A percentile compares a stretch with the other conserved stretches of the same genome.
Evolutionary conservation across 106 monocot species (phyloP).

Genomic region (Gastrodia elata): DNA sequence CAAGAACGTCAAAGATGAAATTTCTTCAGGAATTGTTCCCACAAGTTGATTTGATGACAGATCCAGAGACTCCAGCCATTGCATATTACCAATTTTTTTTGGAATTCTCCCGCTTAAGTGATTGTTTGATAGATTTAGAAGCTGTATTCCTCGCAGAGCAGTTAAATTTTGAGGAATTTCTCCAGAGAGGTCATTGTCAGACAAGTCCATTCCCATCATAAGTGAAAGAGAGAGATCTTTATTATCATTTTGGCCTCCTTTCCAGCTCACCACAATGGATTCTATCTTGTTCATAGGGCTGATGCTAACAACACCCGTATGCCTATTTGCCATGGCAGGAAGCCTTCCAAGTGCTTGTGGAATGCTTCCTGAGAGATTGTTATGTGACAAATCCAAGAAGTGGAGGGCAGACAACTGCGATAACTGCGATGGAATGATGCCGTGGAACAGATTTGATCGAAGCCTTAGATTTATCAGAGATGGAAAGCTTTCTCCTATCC

Average conservation of each 20-base stretch:
- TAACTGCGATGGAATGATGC: constrained; percentile 10
- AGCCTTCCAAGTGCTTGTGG: constrained; percentile 1
- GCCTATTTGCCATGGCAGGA: not conserved
- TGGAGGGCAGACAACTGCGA: constrained; percentile 5
- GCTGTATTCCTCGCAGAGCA: not conserved
- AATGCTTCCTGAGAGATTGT: constrained; percentile 16
- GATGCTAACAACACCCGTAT: not conserved
- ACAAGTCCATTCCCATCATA: constrained; percentile 2
- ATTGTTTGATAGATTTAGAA: not conserved
- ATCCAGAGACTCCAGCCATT: not conserved
- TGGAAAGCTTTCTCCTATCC: constrained; percentile 16
- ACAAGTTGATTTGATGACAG: not conserved
- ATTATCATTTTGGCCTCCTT: not conserved
- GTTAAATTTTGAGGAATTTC: not conserved
- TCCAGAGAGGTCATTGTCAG: constrained; percentile 5
- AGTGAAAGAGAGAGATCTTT: not conserved
- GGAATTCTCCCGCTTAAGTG: not conserved
- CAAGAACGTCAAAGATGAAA: not conserved
- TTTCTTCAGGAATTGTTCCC: not conserved
- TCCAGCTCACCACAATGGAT: not conserved
- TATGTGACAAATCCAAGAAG: constrained; percentile 17
- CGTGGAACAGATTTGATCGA: constrained; percentile 3
- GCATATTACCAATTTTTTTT: not conserved
- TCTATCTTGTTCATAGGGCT: not conserved
- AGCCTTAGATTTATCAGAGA: constrained; percentile 9